Evolutionary conservation across 2,329 filamentous ascomycete genomes (phyloP).

Genomic region (Neurospora sp.): DNA sequence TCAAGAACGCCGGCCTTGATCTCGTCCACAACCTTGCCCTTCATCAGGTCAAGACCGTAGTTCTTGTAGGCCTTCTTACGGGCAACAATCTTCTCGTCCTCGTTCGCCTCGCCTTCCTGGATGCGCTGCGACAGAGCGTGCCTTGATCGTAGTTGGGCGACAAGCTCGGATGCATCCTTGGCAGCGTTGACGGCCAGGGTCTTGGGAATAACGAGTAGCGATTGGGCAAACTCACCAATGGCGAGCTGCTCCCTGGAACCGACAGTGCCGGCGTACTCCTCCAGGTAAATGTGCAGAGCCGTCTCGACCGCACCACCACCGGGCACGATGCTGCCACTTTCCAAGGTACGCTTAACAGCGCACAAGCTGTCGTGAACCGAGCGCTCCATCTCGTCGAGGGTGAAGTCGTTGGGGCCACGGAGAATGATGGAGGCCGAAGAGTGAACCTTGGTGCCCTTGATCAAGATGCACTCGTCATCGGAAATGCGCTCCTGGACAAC

Average conservation of each 20-base stretch:
- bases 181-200: slow-evolving; percentile 95
- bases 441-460: slow-evolving; percentile 92
- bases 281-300: slow-evolving; percentile 97
- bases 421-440: slow-evolving; percentile 94
- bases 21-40: slow-evolving; percentile 85
- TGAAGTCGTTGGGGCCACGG: slow-evolving; percentile 90
- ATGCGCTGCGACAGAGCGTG: slow-evolving; percentile 92
- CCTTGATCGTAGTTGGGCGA: slow-evolving; percentile 86
- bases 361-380: slow-evolving; percentile 95
- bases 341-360: slow-evolving; percentile 91
- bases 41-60: slow-evolving; percentile 84
- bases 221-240: slow-evolving; percentile 93
- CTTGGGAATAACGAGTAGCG: slow-evolving; percentile 89
- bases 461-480: slow-evolving; percentile 93
- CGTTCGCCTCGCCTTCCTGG: slow-evolving; percentile 70
- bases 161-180: slow-evolving; percentile 90
- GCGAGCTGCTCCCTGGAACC: slow-evolving; percentile 95
- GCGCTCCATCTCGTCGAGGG: slow-evolving; percentile 97
- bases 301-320: slow-evolving; percentile 96
- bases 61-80: slow-evolving; percentile 98
- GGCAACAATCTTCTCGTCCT: slow-evolving; percentile 80
- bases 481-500: slow-evolving; percentile 98
- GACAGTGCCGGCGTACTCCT: slow-evolving; percentile 96
- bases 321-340: slow-evolving; percentile 93
- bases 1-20: slow-evolving; percentile 93